These are phyloP conservation scores for Adansonia grandidieri DNA, from an alignment of 441 rosid genomes.

Conservation along the genomic window DNA sequence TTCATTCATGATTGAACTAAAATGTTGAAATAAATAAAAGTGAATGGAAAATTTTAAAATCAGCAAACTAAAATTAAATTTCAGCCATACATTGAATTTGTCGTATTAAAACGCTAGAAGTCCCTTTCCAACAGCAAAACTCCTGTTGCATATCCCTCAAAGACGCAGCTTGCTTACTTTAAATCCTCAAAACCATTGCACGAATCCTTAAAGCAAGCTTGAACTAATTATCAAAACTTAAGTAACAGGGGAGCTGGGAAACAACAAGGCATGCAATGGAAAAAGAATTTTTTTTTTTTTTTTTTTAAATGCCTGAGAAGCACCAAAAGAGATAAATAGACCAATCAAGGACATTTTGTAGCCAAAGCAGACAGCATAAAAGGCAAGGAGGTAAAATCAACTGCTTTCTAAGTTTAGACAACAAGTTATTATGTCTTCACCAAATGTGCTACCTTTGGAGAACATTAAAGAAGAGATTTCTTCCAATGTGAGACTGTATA, in stretches of 20 bases:
- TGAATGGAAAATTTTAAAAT: neutral
- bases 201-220: conserved; percentile 28
- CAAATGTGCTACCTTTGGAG: conserved; percentile 13
- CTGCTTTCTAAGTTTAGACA: conserved; percentile 17
- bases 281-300: neutral
- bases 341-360: conserved; percentile 20
- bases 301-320: neutral
- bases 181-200: conserved; percentile 35
- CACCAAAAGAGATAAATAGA: neutral
- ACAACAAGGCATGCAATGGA: conserved; percentile 17
- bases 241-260: conserved; percentile 26
- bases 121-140: conserved; percentile 11
- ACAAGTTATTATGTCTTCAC: neutral
- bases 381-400: neutral
- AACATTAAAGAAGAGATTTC: conserved; percentile 19
- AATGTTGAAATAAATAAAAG: conserved; percentile 12
- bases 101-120: conserved; percentile 19
- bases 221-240: conserved; percentile 34
- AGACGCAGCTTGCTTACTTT: conserved; percentile 22
- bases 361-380: conserved; percentile 11
- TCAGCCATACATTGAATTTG: conserved; percentile 21
- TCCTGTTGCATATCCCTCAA: conserved; percentile 21
- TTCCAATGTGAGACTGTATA: neutral
- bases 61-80: neutral
- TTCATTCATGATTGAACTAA: conserved; percentile 3